phyloP scores from a whole-genome alignment of 2,329 filamentous ascomycete species.

The Dactylellina cionopaga region DNA sequence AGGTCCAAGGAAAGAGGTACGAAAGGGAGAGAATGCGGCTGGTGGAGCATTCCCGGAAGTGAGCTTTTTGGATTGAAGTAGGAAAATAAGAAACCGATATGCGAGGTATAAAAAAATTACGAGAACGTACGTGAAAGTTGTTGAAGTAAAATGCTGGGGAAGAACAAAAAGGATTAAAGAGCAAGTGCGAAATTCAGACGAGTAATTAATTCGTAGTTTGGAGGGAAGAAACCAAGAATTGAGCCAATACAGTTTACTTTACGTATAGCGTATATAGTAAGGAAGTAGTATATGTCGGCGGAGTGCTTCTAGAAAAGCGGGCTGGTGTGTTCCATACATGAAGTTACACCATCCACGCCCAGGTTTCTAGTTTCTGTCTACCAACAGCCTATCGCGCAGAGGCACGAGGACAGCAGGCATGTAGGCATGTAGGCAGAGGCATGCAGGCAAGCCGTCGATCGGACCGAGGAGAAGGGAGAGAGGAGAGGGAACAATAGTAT shows the following conservation, averaged over 20 bases:
- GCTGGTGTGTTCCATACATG: conserved; percentile 51
- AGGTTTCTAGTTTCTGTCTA: conserved; percentile 9
- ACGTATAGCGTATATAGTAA: background rate
- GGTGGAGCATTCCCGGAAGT: conserved; percentile 43
- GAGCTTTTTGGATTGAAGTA: background rate
- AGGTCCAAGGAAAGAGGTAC: conserved; percentile 3
- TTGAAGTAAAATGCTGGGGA: conserved; percentile 20
- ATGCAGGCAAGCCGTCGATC: background rate
- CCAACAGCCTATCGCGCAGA: too few relatives aligned
- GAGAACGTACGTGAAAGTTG: conserved; percentile 6
- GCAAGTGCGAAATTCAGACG: conserved; percentile 39
- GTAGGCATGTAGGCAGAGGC: conserved; percentile 13
- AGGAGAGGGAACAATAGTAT: background rate
- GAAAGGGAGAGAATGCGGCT: conserved; percentile 31
- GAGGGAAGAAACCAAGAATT: conserved; percentile 50
- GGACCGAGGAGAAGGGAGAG: background rate
- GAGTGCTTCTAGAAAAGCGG: conserved; percentile 43
- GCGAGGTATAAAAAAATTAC: conserved; percentile 12
- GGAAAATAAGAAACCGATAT: conserved; percentile 7
- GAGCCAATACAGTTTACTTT: conserved; percentile 19
- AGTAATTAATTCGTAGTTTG: too few relatives aligned
- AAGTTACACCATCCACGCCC: conserved; percentile 37
- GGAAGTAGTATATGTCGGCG: conserved; percentile 7
- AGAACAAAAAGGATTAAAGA: conserved; percentile 8
- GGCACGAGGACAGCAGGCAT: conserved; percentile 10